Conservation (phyloP, 73 alveolate species). For the Symbiodinium natans region DNA sequence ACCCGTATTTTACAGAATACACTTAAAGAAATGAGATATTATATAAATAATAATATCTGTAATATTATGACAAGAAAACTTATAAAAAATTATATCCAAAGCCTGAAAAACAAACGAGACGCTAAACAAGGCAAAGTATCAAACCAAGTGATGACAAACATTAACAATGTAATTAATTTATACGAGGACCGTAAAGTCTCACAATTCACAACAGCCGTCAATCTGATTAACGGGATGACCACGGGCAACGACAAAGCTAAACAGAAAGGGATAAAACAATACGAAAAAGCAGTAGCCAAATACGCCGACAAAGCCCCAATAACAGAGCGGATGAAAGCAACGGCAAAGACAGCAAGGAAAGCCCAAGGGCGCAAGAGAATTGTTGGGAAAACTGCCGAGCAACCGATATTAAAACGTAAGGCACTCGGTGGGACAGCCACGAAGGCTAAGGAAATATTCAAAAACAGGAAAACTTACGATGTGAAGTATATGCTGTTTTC, state of each 20-base stretch:
- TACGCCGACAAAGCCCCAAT: neutral
- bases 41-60: too few species aligned
- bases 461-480: neutral
- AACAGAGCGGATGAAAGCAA: neutral
- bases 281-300: neutral
- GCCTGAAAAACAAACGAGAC: neutral
- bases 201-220: neutral
- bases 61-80: neutral
- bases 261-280: neutral
- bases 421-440: neutral
- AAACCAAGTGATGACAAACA: neutral
- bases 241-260: neutral
- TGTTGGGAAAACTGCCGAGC: neutral
- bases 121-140: neutral
- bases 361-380: neutral
- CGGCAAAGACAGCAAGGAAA: constrained; percentile 1
- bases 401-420: neutral
- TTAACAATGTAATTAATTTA: neutral
- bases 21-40: neutral
- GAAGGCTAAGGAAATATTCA: neutral
- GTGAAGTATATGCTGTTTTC: neutral
- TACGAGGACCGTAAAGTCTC: neutral
- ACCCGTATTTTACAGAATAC: neutral
- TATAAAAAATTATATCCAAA: too few species aligned
- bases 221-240: neutral